phyloP scores from a whole-genome alignment of 768 basidiomycete species.

The Boletus subparvulus region DNA sequence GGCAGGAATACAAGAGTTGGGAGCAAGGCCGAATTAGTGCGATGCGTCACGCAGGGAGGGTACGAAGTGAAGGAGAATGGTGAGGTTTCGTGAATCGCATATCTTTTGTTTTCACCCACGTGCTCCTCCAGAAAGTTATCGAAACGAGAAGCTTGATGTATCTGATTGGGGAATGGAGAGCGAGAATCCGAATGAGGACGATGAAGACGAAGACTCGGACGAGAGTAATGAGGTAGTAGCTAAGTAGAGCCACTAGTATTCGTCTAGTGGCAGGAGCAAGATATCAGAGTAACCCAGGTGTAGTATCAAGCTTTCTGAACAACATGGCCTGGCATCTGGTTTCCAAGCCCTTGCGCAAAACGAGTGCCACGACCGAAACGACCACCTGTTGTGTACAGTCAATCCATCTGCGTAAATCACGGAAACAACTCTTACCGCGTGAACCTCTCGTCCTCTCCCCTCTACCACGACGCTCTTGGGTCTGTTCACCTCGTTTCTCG shows the following conservation, averaged over 20 bases:
- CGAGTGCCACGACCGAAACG: slow-evolving; percentile 72
- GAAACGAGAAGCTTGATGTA: slow-evolving; percentile 56
- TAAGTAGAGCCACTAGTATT: slow-evolving; percentile 2
- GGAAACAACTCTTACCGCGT: slow-evolving; percentile 46
- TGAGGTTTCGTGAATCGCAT: slow-evolving; percentile 26
- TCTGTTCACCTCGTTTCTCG: slow-evolving; percentile 78
- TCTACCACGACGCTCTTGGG: slow-evolving; percentile 73
- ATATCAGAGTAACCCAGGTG: slow-evolving; percentile 1
- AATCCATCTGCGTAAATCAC: neutral
- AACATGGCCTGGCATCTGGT: slow-evolving; percentile 59
- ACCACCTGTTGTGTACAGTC: slow-evolving; percentile 43
- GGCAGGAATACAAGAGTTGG: slow-evolving; percentile 76
- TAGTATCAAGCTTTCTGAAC: slow-evolving; percentile 15
- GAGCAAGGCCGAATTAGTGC: slow-evolving; percentile 60
- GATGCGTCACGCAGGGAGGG: slow-evolving; percentile 74
- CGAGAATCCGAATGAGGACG: slow-evolving; percentile 28
- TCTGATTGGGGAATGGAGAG: slow-evolving; percentile 52
- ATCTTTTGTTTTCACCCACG: neutral
- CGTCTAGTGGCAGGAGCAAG: neutral
- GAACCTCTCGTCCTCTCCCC: slow-evolving; percentile 59
- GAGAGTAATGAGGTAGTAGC: slow-evolving; percentile 10
- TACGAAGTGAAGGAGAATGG: slow-evolving; percentile 70
- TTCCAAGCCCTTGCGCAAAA: slow-evolving; percentile 83
- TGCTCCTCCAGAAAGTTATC: slow-evolving; percentile 44
- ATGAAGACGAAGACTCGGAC: slow-evolving; percentile 17